Evolutionary conservation across 805 yeast species (phyloP).

Genomic region (Cyberlindnera sargentensis): DNA sequence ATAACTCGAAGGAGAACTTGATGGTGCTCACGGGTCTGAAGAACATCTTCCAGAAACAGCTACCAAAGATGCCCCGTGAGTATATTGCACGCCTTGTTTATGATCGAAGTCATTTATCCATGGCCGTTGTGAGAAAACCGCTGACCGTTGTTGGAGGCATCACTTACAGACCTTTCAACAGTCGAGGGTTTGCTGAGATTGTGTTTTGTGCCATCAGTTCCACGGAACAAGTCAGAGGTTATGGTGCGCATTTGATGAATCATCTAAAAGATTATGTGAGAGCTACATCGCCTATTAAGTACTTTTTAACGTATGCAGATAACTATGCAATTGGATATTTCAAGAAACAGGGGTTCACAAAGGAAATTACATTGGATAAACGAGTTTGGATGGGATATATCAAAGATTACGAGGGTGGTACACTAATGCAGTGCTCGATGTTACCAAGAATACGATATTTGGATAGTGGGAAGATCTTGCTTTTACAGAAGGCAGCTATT

Average conservation of each 20-base stretch:
- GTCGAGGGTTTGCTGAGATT: conserved; percentile 90
- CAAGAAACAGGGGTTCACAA: conserved; percentile 96
- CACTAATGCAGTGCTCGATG: conserved; percentile 96
- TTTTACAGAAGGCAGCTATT: conserved; percentile 88
- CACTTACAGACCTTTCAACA: conserved; percentile 90
- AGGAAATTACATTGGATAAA: conserved; percentile 82
- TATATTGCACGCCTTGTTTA: conserved; percentile 92
- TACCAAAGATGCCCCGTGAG: conserved; percentile 98
- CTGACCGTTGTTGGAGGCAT: conserved; percentile 97
- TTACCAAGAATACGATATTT: conserved; percentile 81
- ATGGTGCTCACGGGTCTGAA: conserved; percentile 92
- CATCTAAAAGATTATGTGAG: conserved; percentile 94
- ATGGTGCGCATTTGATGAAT: conserved; percentile 98
- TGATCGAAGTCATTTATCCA: conserved; percentile 88
- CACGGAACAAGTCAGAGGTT: conserved; percentile 96
- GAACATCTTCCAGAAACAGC: conserved; percentile 92
- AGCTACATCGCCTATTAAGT: conserved; percentile 76
- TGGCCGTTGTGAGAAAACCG: conserved; percentile 93
- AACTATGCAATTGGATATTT: conserved; percentile 98
- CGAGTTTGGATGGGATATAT: conserved; percentile 97
- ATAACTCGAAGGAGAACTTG: conserved; percentile 77
- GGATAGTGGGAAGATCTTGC: conserved; percentile 78
- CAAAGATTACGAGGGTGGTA: conserved; percentile 98
- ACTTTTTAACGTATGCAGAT: conserved; percentile 94
- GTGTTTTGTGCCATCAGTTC: conserved; percentile 97